A percentile compares a stretch with the other conserved stretches of the same genome.
Evolutionary conservation across 148 eudicot species (phyloP).

Genomic region (Chenopodium berlandieri): DNA sequence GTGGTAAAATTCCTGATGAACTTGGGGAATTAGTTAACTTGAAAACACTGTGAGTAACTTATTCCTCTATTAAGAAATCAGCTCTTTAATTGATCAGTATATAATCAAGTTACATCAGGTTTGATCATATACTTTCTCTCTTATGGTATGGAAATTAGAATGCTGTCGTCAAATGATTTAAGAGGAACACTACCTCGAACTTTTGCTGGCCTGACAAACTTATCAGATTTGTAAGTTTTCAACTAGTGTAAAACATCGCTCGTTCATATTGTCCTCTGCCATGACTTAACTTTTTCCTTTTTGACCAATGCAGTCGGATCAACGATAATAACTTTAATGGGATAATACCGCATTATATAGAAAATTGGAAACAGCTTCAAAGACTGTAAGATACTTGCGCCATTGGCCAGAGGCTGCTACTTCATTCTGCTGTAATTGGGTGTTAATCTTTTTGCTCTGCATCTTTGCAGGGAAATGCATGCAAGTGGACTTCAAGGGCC

Average conservation of each 20-base stretch:
- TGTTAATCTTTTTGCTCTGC: conserved; percentile 11
- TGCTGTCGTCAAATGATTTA: conserved; percentile 63
- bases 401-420: conserved; percentile 7
- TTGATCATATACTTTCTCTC: not conserved
- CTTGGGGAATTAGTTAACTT: conserved; percentile 51
- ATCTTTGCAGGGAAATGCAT: conserved; percentile 63
- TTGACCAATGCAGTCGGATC: conserved; percentile 52
- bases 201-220: conserved; percentile 44
- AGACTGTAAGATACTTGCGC: conserved; percentile 52
- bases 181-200: conserved; percentile 57
- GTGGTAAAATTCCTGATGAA: conserved; percentile 54
- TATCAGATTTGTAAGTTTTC: conserved; percentile 58
- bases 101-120: not conserved
- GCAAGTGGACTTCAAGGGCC: conserved; percentile 77
- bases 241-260: not conserved
- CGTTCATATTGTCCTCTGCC: not conserved
- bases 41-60: conserved; percentile 46
- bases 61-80: not conserved
- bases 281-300: not conserved
- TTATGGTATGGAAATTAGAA: conserved; percentile 35
- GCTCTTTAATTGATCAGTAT: not conserved
- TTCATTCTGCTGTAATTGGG: not conserved
- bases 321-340: conserved; percentile 64
- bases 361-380: conserved; percentile 53
- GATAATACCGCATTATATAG: conserved; percentile 56